These are phyloP conservation scores for Leersia perrieri DNA, from an alignment of 176 grass and related monocot genomes.

Conservation along the genomic window DNA sequence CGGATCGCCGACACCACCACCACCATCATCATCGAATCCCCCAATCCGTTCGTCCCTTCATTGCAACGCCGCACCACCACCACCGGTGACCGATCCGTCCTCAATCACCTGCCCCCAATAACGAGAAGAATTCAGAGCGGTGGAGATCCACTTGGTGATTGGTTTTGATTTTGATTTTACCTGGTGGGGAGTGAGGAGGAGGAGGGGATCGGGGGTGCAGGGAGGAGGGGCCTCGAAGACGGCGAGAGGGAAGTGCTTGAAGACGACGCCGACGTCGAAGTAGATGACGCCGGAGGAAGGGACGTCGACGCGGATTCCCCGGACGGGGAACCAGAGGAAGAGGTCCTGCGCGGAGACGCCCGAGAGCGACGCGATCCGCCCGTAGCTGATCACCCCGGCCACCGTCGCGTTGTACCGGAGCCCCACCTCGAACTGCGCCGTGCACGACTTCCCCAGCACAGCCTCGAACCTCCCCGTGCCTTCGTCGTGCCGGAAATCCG, in stretches of 20 bases:
- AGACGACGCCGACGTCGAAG: constrained; percentile 80
- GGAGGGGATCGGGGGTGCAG: constrained; percentile 42
- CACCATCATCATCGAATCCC: not conserved
- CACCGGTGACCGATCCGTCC: not conserved
- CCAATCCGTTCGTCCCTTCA: constrained; percentile 23
- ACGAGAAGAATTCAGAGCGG: not conserved
- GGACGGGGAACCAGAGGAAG: constrained; percentile 81
- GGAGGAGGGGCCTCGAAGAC: constrained; percentile 70
- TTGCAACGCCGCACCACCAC: not conserved
- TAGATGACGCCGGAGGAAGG: constrained; percentile 65
- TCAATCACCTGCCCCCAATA: not conserved
- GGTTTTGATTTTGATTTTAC: not conserved
- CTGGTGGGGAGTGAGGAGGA: not conserved
- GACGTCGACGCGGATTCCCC: constrained; percentile 60
- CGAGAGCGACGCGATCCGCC: constrained; percentile 52
- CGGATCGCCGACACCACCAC: not conserved
- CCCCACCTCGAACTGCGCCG: constrained; percentile 45
- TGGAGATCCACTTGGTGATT: not conserved
- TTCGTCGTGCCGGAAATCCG: constrained; percentile 41
- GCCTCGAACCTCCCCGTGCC: constrained; percentile 55
- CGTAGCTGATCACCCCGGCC: constrained; percentile 45
- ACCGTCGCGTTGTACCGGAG: constrained; percentile 70
- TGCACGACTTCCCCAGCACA: constrained; percentile 45
- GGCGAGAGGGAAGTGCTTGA: constrained; percentile 65
- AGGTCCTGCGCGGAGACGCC: constrained; percentile 66